These are phyloP conservation scores for Balakata baccata DNA, from an alignment of 345 rosid genomes.

Conservation along the genomic window DNA sequence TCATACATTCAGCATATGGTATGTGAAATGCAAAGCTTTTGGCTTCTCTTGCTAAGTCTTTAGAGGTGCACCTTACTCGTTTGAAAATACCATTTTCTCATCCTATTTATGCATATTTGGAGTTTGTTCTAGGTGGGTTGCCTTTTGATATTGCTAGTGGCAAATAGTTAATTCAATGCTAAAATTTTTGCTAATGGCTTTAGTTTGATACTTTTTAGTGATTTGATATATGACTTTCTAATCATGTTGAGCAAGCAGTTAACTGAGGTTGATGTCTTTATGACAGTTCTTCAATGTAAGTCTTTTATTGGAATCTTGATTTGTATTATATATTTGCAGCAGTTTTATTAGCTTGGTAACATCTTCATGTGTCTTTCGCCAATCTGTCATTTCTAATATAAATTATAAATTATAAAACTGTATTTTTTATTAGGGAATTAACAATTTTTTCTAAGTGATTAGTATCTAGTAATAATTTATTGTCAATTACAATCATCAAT, in stretches of 20 bases:
- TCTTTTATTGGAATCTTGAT: constrained; percentile 1
- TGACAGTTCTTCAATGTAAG: constrained; percentile 81
- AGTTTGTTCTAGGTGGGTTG: constrained; percentile 74
- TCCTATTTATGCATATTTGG: constrained; percentile 73
- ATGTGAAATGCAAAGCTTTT: constrained; percentile 82
- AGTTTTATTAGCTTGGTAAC: background rate
- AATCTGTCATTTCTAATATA: background rate
- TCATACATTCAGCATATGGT: no score
- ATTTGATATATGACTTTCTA: constrained; percentile 79
- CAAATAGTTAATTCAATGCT: background rate
- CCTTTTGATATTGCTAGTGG: constrained; percentile 9
- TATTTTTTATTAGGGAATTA: no score
- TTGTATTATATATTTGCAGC: background rate
- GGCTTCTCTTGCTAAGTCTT: constrained; percentile 68
- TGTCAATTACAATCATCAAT: no score
- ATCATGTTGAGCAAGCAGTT: constrained; percentile 63
- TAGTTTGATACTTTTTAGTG: constrained; percentile 45
- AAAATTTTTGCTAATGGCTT: background rate
- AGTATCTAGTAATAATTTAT: no score
- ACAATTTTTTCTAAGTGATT: no score
- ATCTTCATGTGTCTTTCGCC: background rate
- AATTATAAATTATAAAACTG: no score
- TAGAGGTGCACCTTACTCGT: constrained; percentile 47
- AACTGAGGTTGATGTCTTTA: constrained; percentile 72
- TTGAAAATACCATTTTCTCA: background rate